Evolutionary conservation across 495 filamentous ascomycete genomes (phyloP).

Genomic region (Pyrenopolyporus hunteri): DNA sequence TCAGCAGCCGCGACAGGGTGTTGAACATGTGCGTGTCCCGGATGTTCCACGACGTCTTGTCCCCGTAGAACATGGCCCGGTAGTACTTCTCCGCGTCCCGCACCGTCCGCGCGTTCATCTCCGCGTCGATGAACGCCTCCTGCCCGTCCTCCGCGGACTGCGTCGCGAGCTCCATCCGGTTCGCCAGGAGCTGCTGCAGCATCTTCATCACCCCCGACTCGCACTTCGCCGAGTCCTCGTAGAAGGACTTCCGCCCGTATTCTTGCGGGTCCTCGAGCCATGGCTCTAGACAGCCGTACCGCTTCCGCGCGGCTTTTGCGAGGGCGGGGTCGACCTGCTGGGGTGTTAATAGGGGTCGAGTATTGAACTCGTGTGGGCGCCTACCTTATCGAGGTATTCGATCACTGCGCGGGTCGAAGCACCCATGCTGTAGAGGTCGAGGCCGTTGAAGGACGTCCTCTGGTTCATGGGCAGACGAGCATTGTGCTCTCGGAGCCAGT

Average conservation of each 20-base stretch:
- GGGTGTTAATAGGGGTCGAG: neutral
- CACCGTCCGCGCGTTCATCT: constrained; percentile 60
- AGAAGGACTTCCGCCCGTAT: constrained; percentile 50
- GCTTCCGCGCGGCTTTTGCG: constrained; percentile 49
- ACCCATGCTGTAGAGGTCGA: constrained; percentile 62
- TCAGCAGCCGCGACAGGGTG: constrained; percentile 52
- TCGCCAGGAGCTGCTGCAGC: constrained; percentile 51
- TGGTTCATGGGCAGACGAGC: constrained; percentile 39
- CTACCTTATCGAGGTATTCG: constrained; percentile 54
- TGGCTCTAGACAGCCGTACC: constrained; percentile 57
- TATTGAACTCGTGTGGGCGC: neutral
- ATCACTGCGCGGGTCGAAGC: constrained; percentile 56
- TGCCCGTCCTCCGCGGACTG: constrained; percentile 46
- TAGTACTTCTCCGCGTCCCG: constrained; percentile 60
- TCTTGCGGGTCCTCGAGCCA: constrained; percentile 58
- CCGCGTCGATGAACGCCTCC: constrained; percentile 54
- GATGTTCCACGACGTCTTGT: constrained; percentile 57
- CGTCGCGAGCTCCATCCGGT: constrained; percentile 49
- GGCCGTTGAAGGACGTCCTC: constrained; percentile 54
- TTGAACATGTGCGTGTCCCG: constrained; percentile 62
- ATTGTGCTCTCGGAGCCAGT: constrained; percentile 54
- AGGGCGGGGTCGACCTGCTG: constrained; percentile 49
- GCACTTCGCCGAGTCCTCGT: constrained; percentile 51
- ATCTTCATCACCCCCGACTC: constrained; percentile 54
- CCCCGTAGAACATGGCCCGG: constrained; percentile 61